Evolutionary conservation across 2,329 filamentous ascomycete genomes (phyloP).

Genomic region (Colletotrichum eremochloae): DNA sequence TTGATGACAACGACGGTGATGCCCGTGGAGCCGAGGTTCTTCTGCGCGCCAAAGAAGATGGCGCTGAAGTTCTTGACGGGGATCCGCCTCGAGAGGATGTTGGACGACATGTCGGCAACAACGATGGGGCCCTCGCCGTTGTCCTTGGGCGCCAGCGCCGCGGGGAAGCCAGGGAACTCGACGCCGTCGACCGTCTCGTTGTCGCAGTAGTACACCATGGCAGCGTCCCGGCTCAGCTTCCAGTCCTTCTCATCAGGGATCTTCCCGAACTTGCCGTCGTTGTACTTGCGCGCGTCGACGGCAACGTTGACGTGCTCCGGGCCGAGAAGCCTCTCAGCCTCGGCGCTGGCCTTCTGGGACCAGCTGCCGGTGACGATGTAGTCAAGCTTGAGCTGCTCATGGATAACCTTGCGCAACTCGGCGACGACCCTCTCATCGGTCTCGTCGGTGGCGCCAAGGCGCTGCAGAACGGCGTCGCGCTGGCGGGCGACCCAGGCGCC

Average conservation of each 20-base stretch:
- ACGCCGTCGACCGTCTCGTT: slow-evolving; percentile 97
- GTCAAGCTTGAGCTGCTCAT: slow-evolving; percentile 82
- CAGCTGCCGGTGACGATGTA: slow-evolving; percentile 93
- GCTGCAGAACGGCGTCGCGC: slow-evolving; percentile 69
- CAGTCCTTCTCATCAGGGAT: slow-evolving; percentile 85
- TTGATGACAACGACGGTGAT: slow-evolving; percentile 89
- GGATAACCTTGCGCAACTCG: slow-evolving; percentile 72
- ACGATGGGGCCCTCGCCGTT: slow-evolving; percentile 80
- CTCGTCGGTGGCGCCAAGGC: slow-evolving; percentile 61
- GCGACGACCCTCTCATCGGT: slow-evolving; percentile 67
- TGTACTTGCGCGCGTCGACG: slow-evolving; percentile 73
- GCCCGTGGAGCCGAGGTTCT: slow-evolving; percentile 90
- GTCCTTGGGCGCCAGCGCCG: slow-evolving; percentile 67
- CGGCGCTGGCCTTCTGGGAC: slow-evolving; percentile 88
- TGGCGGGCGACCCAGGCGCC: slow-evolving; percentile 83
- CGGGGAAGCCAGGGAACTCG: slow-evolving; percentile 84
- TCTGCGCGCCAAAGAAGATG: slow-evolving; percentile 94
- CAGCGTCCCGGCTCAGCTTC: slow-evolving; percentile 76
- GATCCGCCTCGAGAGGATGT: slow-evolving; percentile 86
- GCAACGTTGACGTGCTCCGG: slow-evolving; percentile 85
- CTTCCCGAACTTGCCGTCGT: slow-evolving; percentile 85
- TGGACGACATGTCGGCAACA: slow-evolving; percentile 93
- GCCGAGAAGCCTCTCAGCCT: slow-evolving; percentile 83
- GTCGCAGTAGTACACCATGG: slow-evolving; percentile 90
- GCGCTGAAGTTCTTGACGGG: slow-evolving; percentile 83